These are phyloP conservation scores for Colletotrichum spinosum DNA, from an alignment of 2,329 filamentous ascomycete species.

Conservation along the genomic window DNA sequence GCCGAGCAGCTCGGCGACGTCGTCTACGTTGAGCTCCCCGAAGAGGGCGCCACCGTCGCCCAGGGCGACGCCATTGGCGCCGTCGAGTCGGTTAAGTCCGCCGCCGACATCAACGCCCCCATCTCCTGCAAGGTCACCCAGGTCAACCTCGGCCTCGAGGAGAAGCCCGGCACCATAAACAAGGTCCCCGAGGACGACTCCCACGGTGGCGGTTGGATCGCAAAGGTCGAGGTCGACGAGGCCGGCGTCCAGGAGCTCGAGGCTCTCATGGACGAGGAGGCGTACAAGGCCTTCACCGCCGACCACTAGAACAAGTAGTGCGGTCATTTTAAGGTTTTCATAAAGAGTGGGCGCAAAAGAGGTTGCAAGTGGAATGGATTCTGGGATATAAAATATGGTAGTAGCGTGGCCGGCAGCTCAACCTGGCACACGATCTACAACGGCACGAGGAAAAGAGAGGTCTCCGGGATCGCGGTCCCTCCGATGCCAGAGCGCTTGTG, in stretches of 20 bases:
- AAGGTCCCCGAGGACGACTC: constrained; percentile 84
- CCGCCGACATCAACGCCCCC: constrained; percentile 96
- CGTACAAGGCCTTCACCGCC: constrained; percentile 80
- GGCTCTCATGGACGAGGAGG: constrained; percentile 78
- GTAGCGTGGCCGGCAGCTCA: constrained; percentile 35
- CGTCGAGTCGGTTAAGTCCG: constrained; percentile 98
- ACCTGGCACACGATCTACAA: constrained; percentile 34
- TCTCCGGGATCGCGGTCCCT: constrained; percentile 31
- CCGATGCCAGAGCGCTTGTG: constrained; percentile 14
- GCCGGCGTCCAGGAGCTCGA: constrained; percentile 75
- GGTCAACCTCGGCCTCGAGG: constrained; percentile 80
- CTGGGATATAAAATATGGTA: constrained; percentile 1
- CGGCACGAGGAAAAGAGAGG: constrained; percentile 3
- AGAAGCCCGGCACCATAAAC: constrained; percentile 90
- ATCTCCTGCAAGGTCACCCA: constrained; percentile 81
- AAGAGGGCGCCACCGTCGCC: constrained; percentile 73
- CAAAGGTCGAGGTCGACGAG: constrained; percentile 83
- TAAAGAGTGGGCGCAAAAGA: neutral
- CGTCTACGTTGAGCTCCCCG: constrained; percentile 95
- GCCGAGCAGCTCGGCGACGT: constrained; percentile 94
- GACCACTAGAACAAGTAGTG: constrained; percentile 48
- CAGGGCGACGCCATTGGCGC: constrained; percentile 90
- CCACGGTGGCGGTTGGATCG: constrained; percentile 89
- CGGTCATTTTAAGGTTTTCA: neutral
- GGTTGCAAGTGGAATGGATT: neutral